A percentile compares a stretch with the other conserved stretches of the same genome.
phyloP scores from a whole-genome alignment of 2,329 filamentous ascomycete genomes.

The Bipolaris sorokiniana region DNA sequence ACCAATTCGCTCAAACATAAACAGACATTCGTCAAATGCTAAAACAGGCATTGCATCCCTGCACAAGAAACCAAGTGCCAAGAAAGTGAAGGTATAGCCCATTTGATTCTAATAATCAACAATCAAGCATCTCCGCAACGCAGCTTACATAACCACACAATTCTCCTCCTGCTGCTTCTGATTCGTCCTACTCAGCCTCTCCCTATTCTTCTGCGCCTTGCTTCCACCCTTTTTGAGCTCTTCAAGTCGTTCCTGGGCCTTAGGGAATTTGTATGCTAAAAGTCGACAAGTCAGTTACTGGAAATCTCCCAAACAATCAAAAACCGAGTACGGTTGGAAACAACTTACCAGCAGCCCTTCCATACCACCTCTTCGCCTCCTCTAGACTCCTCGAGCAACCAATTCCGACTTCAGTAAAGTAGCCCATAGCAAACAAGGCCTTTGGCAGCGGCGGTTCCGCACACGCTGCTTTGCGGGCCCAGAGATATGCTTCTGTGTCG shows the following conservation, averaged over 20 bases:
- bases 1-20: too few species aligned
- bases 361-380: constrained; percentile 98
- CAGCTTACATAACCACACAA: constrained; percentile 75
- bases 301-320: too few species aligned
- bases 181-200: constrained; percentile 80
- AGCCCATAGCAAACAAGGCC: constrained; percentile 97
- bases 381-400: constrained; percentile 85
- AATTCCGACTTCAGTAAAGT: constrained; percentile 95
- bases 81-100: neutral
- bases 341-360: constrained; percentile 90
- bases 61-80: neutral
- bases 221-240: constrained; percentile 84
- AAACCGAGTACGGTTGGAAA: neutral
- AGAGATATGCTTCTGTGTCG: constrained; percentile 95
- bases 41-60: too few species aligned
- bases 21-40: too few species aligned
- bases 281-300: constrained; percentile 18
- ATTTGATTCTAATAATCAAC: neutral
- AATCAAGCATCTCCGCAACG: neutral
- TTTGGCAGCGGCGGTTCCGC: constrained; percentile 79
- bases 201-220: constrained; percentile 73
- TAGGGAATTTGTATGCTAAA: constrained; percentile 89
- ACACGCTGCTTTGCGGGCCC: constrained; percentile 91
- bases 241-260: constrained; percentile 89
- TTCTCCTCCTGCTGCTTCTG: constrained; percentile 88